phyloP scores from a whole-genome alignment of 2,329 filamentous ascomycete genomes.

The Polytolypa hystricis region DNA sequence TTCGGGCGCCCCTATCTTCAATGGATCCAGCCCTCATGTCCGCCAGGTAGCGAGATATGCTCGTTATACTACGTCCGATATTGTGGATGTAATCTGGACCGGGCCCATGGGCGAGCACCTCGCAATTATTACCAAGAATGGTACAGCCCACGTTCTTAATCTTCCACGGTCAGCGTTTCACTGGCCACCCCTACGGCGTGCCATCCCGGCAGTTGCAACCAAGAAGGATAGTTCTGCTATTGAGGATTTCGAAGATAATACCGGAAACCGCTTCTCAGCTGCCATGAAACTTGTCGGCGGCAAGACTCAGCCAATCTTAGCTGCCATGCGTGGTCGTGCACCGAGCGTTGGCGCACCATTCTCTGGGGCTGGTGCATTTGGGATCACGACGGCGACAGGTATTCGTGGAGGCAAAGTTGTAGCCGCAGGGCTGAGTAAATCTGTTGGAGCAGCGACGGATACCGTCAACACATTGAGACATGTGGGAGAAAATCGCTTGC shows the following conservation, averaged over 20 bases:
- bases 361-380: slow-evolving; percentile 33
- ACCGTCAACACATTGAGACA: slow-evolving; percentile 39
- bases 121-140: slow-evolving; percentile 83
- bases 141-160: slow-evolving; percentile 89
- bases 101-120: slow-evolving; percentile 68
- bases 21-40: slow-evolving; percentile 36
- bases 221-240: slow-evolving; percentile 34
- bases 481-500: slow-evolving; percentile 38
- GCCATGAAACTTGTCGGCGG: slow-evolving; percentile 59
- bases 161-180: slow-evolving; percentile 71
- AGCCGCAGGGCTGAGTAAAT: slow-evolving; percentile 40
- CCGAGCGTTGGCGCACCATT: slow-evolving; percentile 36
- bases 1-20: slow-evolving; percentile 14
- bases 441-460: slow-evolving; percentile 37
- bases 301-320: slow-evolving; percentile 50
- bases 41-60: slow-evolving; percentile 82
- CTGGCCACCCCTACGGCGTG: slow-evolving; percentile 61
- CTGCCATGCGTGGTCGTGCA: slow-evolving; percentile 49
- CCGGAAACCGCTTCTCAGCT: slow-evolving; percentile 48
- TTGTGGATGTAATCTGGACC: slow-evolving; percentile 84
- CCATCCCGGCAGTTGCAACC: slow-evolving; percentile 36
- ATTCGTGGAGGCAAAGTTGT: slow-evolving; percentile 37
- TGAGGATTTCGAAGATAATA: slow-evolving; percentile 36
- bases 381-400: slow-evolving; percentile 36
- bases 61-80: slow-evolving; percentile 80